Evolutionary conservation across 192 early-diverging fungal genomes (phyloP), one percentile per base, ranked within the genome.

Genomic region (Pilaira anomala): DNA sequence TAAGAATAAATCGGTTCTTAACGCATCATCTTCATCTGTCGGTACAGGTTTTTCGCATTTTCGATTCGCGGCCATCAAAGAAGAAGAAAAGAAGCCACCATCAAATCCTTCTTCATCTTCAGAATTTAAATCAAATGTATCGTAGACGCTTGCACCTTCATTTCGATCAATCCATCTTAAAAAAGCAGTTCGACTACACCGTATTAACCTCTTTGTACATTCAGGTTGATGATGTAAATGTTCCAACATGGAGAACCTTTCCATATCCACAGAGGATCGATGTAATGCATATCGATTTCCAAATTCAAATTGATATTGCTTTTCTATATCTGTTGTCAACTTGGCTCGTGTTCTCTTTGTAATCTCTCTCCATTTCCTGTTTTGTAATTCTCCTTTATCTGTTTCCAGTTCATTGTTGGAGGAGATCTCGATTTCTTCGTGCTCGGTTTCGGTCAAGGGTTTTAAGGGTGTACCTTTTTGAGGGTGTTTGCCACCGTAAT

Each of bases 221-320:
- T 14, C 62, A 21, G 29, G 68, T 11, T 41, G 57, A 25, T 76
- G 63, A 26, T 80, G 78, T 1, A 72, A 62, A 14, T 67, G 70
- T 5, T 80, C 76, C 46, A 80, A 72, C 24, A 61, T 62, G 5
- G 57, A 48, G 7, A 78, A 85, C 26, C 75, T 69, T 24, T 70
- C 74, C 87, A 88, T 90, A 13, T 80, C 82, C 14, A 72, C 62
- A 2, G 78, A 66, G 0, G 81, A 83, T 49, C 88, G 76, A 49
- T 62, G 56, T 2, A 83, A 30, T 14, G 77, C 81, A 0, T 65
- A 50, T 13, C 80, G 74, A 4, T 88, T 85, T 19, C 70, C 67
- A 54, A 90, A 81, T 6, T 69, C 74, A 19, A 76, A 48, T 21
- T 72, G 63, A 21, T 65, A 67, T 48, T 85, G 77, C 25, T 70